These are phyloP conservation scores for Lepiota brunneoincarnata DNA, from an alignment of 768 basidiomycete species.

Conservation along the genomic window DNA sequence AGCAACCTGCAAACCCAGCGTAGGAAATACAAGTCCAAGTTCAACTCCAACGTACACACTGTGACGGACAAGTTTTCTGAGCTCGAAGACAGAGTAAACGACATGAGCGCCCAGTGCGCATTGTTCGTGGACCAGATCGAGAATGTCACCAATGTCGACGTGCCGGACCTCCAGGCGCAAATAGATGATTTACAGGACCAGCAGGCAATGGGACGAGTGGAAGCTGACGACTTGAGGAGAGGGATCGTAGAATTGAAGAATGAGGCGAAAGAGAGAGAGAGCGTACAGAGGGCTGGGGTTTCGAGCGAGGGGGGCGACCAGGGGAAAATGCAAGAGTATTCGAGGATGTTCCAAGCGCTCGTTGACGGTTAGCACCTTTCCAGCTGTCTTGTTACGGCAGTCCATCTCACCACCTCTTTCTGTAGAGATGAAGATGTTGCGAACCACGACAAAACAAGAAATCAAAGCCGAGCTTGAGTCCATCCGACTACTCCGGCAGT, in stretches of 20 bases:
- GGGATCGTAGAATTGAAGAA: background rate
- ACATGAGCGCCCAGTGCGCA: conserved; percentile 33
- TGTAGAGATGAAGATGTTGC: conserved; percentile 44
- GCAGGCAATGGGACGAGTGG: conserved; percentile 9
- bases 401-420: background rate
- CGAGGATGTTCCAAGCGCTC: conserved; percentile 34
- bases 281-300: conserved; percentile 1
- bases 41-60: conserved; percentile 36
- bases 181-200: conserved; percentile 35
- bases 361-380: conserved; percentile 36
- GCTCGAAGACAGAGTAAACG: conserved; percentile 38
- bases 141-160: conserved; percentile 24
- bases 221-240: conserved; percentile 4
- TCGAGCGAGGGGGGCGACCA: conserved; percentile 23
- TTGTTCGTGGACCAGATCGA: conserved; percentile 31
- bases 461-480: conserved; percentile 44
- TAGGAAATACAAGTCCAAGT: conserved; percentile 38
- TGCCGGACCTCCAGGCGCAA: conserved; percentile 32
- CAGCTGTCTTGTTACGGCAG: background rate
- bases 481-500: conserved; percentile 21
- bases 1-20: conserved; percentile 35
- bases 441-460: conserved; percentile 40
- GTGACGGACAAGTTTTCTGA: conserved; percentile 37
- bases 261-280: background rate
- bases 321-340: conserved; percentile 21